Conservation (phyloP, 1,139 yeast species). For the Saccharomyces hybrid region DNA sequence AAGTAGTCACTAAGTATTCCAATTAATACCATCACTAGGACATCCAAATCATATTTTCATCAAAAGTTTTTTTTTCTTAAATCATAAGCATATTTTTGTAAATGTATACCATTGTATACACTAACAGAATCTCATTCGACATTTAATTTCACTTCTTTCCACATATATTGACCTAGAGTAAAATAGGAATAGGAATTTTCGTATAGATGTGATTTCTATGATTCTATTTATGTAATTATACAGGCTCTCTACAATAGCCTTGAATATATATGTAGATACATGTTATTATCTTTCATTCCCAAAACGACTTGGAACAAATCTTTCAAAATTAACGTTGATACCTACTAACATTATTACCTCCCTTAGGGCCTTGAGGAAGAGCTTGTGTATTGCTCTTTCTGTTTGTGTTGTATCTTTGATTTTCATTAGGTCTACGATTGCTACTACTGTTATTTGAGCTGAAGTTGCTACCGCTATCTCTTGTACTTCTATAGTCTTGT, state of each 20-base stretch:
- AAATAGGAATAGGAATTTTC: no score
- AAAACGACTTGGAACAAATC: no score
- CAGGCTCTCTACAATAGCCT: no score
- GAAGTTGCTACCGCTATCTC: background rate
- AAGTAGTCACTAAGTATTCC: conserved; percentile 40
- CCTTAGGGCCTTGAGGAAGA: conserved; percentile 21
- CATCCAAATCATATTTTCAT: background rate
- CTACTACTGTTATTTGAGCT: no score
- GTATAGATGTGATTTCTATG: background rate
- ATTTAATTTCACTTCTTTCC: no score
- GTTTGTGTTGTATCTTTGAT: conserved; percentile 8
- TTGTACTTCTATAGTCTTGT: background rate
- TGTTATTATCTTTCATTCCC: conserved; percentile 1
- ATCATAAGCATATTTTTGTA: background rate
- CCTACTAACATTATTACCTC: conserved; percentile 12
- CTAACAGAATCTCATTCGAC: background rate
- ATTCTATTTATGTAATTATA: background rate
- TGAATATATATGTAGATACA: no score
- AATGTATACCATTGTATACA: background rate
- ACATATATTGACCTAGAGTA: no score
- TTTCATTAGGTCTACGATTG: conserved; percentile 3
- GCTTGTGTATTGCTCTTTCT: conserved; percentile 5
- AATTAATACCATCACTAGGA: background rate
- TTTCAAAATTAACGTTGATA: conserved; percentile 9
- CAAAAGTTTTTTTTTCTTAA: background rate